phyloP scores from a whole-genome alignment of 148 eudicot genomes.

The Vaccinium macrocarpon region DNA sequence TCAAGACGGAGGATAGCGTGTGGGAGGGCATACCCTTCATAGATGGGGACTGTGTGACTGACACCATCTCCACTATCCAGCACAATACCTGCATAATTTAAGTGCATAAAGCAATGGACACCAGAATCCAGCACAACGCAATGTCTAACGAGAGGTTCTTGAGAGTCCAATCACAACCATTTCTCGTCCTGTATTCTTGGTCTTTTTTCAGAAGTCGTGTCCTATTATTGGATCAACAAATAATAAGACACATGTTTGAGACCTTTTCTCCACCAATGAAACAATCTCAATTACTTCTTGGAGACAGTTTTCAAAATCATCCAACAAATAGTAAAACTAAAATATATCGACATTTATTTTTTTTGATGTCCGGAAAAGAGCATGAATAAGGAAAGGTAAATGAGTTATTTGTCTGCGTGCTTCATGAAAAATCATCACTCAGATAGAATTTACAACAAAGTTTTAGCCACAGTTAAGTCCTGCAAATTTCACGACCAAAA shows the following conservation, averaged over 20 bases:
- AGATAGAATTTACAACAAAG: background rate
- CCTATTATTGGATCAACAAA: background rate
- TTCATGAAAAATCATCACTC: background rate
- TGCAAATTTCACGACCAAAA: background rate
- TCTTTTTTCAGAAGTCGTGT: background rate
- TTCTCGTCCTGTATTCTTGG: background rate
- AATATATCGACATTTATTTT: background rate
- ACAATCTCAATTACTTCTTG: background rate
- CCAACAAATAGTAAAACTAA: background rate
- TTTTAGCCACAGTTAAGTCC: background rate
- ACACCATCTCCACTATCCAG: constrained; percentile 92
- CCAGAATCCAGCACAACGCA: background rate
- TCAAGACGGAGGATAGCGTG: constrained; percentile 86
- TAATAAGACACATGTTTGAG: background rate
- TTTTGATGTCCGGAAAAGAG: background rate
- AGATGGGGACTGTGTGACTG: constrained; percentile 84
- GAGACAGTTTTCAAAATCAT: background rate
- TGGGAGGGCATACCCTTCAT: constrained; percentile 79
- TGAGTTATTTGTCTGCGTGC: background rate
- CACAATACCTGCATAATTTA: constrained; percentile 60
- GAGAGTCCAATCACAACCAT: background rate
- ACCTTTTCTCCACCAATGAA: background rate
- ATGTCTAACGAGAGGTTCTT: background rate
- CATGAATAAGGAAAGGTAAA: background rate
- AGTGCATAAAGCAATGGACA: background rate